Conservation (phyloP, 176 grass and related monocot species). For the Carex myosuroides region DNA sequence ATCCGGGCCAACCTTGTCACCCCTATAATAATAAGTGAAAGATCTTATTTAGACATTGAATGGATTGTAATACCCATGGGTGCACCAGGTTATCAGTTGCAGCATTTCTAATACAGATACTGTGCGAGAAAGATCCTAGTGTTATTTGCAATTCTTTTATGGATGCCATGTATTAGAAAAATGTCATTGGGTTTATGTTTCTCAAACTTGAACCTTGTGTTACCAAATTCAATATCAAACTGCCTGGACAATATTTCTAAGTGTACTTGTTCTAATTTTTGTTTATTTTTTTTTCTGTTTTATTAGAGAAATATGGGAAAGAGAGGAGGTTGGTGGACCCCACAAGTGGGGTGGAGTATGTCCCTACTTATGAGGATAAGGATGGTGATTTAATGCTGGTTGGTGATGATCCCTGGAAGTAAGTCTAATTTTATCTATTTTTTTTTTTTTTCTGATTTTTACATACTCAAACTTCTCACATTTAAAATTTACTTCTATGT, state of each 20-base stretch:
- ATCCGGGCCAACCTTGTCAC: not conserved
- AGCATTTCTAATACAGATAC: not conserved
- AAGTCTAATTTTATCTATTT: not conserved
- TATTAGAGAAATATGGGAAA: constrained; percentile 7
- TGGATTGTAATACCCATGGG: not conserved
- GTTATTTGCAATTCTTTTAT: not conserved
- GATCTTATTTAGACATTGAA: not conserved
- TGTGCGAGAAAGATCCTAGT: not conserved
- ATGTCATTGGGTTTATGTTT: not conserved
- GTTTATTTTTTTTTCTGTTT: not conserved
- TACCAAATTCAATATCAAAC: not conserved
- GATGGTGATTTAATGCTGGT: constrained; percentile 11
- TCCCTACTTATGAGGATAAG: constrained; percentile 18
- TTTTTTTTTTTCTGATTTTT: not conserved
- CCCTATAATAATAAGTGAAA: not conserved
- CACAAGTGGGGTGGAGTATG: constrained; percentile 7
- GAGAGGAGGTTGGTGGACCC: constrained; percentile 8
- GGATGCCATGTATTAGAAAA: not conserved
- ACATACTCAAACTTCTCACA: not conserved
- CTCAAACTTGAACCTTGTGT: not conserved
- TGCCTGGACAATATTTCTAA: not conserved
- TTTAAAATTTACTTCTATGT: not conserved
- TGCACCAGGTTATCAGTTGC: not conserved
- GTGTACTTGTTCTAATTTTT: not conserved
- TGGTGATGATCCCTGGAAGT: constrained; percentile 20